Percentiles rank a stretch among this genome's conserved stretches.
Conservation (phyloP, 257 asterid species). For the Cinchona pubescens region DNA sequence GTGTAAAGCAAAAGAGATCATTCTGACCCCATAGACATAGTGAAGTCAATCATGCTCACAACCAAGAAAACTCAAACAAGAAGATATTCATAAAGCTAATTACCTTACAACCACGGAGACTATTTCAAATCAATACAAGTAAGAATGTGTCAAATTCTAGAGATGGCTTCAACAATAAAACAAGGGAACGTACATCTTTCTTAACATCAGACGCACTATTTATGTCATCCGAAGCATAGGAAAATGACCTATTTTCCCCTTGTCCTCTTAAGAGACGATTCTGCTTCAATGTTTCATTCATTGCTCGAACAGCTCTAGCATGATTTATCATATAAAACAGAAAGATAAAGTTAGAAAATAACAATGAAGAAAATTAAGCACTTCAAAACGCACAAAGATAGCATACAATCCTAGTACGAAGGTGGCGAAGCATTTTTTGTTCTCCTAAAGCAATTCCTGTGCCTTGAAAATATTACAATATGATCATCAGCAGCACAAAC, state of each 20-base stretch:
- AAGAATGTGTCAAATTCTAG: neutral
- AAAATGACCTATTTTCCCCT: slow-evolving; percentile 52
- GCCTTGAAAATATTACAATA: neutral
- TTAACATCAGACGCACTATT: slow-evolving; percentile 40
- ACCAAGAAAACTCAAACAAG: neutral
- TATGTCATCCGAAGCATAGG: slow-evolving; percentile 48
- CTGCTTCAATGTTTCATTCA: slow-evolving; percentile 95
- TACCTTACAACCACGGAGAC: neutral
- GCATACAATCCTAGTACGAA: neutral
- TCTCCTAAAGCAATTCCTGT: neutral
- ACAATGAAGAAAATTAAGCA: neutral
- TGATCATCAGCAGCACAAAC: neutral
- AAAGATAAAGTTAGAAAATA: neutral
- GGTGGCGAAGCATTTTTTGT: neutral
- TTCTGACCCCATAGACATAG: neutral
- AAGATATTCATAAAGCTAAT: neutral
- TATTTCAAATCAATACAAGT: neutral
- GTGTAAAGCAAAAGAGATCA: neutral
- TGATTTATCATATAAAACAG: slow-evolving; percentile 13
- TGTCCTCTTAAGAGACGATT: slow-evolving; percentile 65
- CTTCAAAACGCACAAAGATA: neutral
- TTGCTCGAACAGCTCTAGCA: slow-evolving; percentile 90
- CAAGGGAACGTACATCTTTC: slow-evolving; percentile 55
- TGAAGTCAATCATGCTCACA: neutral
- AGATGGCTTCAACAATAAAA: slow-evolving; percentile 9